Base-by-base conservation (phyloP, 2,329 filamentous ascomycete genomes). In the Exutisphaerella laricina region DNA sequence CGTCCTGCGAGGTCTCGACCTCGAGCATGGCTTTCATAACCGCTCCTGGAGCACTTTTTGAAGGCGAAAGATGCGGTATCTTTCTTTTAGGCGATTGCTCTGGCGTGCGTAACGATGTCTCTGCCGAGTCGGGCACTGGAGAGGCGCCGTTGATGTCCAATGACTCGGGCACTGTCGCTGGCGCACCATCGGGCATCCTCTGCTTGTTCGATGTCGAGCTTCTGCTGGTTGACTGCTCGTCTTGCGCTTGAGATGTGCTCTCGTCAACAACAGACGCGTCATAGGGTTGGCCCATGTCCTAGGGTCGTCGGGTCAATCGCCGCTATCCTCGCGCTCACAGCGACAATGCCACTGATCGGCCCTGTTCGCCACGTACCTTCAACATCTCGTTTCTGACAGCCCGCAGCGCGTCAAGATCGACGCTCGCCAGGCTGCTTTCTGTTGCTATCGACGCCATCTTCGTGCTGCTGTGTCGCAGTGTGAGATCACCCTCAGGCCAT, bases 281-380 rank as follows among this genome's bases (percentile, higher is more conserved):
- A 41, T 45, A 41, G 43, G 46, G 46, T 52, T 51, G 43, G 33
- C 43, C 43, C 28, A 43, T 33, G 50, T 57, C 49, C 58, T 58
- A 49, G 56, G 55, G 47, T 58, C 28, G 36, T 53, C 47, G 53
- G 53, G 55, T 60, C 54, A 61, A 49, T 45, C 30, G 30, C 39
- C 37, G 44, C 30, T 33, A n/a, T n/a, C n/a, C n/a, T n/a, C n/a
- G n/a, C n/a, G n/a, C n/a, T 33, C 21, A 32, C 31, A 31, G 26
- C 26, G 40, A 28, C 22, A 10, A n/a, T 21, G 39, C 23, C 7
- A 23, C 23, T 17, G 33, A 12, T 18, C 16, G 12, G 13, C 21
- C n/a, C n/a, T 2, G 25, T 20, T 31, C 13, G 14, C 40, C 31
- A 51, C 49, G 46, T 26, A 58, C 54, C 45, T 54, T 38, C 26